Evolutionary conservation across 257 asterid species (phyloP).

Genomic region (Forsythia suspensa): DNA sequence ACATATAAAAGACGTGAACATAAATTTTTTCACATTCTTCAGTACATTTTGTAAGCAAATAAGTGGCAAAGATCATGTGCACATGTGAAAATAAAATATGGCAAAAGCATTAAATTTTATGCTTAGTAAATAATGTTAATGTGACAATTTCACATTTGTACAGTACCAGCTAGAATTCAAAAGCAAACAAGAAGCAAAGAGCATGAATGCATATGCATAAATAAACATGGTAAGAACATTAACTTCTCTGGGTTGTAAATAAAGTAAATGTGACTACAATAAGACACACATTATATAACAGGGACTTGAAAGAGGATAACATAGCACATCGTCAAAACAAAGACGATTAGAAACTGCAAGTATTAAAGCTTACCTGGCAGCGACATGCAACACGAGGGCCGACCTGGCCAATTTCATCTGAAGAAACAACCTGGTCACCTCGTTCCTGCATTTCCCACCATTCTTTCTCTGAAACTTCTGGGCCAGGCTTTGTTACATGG

Average conservation of each 20-base stretch:
- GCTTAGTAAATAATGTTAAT: background rate
- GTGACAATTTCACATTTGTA: background rate
- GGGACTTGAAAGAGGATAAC: conserved; percentile 9
- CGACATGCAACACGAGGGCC: conserved; percentile 91
- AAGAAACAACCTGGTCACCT: conserved; percentile 72
- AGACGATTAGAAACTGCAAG: conserved; percentile 5
- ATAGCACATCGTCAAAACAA: background rate
- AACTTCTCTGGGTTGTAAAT: background rate
- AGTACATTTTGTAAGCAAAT: background rate
- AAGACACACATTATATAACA: conserved; percentile 10
- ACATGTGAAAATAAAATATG: background rate
- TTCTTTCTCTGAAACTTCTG: conserved; percentile 45
- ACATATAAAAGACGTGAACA: conserved; percentile 11
- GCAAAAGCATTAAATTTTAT: background rate
- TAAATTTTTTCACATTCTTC: conserved; percentile 18
- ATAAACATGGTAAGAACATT: background rate
- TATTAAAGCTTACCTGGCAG: conserved; percentile 70
- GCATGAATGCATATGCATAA: conserved; percentile 3
- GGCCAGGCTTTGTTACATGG: conserved; percentile 44
- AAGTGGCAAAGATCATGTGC: background rate
- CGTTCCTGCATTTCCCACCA: conserved; percentile 98
- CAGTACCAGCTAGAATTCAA: background rate
- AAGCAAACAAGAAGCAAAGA: conserved; percentile 19
- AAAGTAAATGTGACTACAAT: background rate
- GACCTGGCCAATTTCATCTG: conserved; percentile 88